Base-by-base conservation (phyloP, 768 basidiomycete species). In the Naganishia onofrii region DNA sequence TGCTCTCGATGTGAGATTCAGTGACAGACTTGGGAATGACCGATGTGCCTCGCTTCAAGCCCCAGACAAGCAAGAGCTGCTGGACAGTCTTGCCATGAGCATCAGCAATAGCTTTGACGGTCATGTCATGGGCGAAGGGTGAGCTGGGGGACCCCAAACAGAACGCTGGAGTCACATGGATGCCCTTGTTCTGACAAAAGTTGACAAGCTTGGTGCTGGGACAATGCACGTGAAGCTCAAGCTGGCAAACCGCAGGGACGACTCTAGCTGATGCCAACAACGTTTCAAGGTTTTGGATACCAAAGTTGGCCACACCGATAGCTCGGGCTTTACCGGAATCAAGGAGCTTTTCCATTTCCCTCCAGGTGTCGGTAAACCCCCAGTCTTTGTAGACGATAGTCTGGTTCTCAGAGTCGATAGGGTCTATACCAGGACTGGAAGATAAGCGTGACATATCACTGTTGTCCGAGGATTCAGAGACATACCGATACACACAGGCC, bases 301-400 rank as follows among this genome's bases (percentile, higher is more conserved):
- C 86, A 78, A 87, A 89, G 83, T 92, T 92, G 73, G 89, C 90
- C 42, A 88, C 87, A 48, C 90, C 91, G 74, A 77, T 76, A 44
- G 80, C 76, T 70, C 74, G 76, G 26, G 81, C 77, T 68, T 78
- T 79, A 54, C 80, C 82, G 58, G 76, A 76, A 15, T 55, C 71
- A 82, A 85, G 84, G 19, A 92, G 76, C 71, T 84, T 85, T 78
- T 89, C 90, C 87, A 93, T 89, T 60, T 82, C 79, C 75, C 87
- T 87, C 91, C 91, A 93, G 38, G 90, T 90, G 74, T 92, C 85
- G 60, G 87, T 82, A 86, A 90, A 89, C 76, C 86, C 85, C 76
- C 89, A 89, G 56, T 85, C 82, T 74, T 83, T 85, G 75, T 89
- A 69, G 60, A 65, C 31, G 7, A 48, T 29, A 15, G n/a, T 54